These are phyloP conservation scores for Melaleuca alternifolia DNA, from an alignment of 345 rosid species.

Conservation along the genomic window DNA sequence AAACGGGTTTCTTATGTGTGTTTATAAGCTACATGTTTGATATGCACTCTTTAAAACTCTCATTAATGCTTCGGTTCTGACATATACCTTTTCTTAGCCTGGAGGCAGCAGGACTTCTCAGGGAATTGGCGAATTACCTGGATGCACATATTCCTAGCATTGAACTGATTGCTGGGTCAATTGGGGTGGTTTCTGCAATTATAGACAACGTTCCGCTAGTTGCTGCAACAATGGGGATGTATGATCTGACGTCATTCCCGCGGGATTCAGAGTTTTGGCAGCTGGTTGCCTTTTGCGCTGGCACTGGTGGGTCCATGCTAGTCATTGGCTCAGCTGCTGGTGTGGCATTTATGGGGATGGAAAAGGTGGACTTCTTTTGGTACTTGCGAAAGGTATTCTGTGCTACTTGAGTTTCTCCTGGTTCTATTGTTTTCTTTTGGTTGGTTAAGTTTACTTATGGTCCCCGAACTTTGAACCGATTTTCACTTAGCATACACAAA, in stretches of 20 bases:
- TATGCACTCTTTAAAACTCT: not conserved
- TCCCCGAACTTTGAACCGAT: not conserved
- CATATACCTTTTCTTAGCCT: constrained; percentile 26
- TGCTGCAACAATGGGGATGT: constrained; percentile 98
- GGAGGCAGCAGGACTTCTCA: constrained; percentile 89
- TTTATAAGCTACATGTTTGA: not conserved
- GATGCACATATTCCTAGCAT: constrained; percentile 67
- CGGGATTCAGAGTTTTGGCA: constrained; percentile 93
- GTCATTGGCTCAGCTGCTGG: constrained; percentile 97
- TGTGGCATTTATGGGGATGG: constrained; percentile 99
- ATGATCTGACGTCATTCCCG: constrained; percentile 74
- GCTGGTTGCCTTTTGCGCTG: constrained; percentile 85
- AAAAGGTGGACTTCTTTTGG: constrained; percentile 96
- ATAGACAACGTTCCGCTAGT: constrained; percentile 90
- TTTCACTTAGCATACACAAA: not conserved
- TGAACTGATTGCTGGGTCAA: constrained; percentile 72
- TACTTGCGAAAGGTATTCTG: constrained; percentile 65
- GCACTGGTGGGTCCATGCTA: constrained; percentile 95
- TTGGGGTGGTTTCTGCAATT: constrained; percentile 81
- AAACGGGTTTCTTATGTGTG: not conserved
- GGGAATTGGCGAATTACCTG: constrained; percentile 86
- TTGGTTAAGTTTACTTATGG: not conserved
- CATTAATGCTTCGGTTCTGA: not conserved
- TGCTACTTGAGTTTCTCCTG: not conserved
- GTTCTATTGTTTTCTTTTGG: not conserved